Conservation (phyloP, 2,329 filamentous ascomycete species). For the Ceratocystis cubensis region DNA sequence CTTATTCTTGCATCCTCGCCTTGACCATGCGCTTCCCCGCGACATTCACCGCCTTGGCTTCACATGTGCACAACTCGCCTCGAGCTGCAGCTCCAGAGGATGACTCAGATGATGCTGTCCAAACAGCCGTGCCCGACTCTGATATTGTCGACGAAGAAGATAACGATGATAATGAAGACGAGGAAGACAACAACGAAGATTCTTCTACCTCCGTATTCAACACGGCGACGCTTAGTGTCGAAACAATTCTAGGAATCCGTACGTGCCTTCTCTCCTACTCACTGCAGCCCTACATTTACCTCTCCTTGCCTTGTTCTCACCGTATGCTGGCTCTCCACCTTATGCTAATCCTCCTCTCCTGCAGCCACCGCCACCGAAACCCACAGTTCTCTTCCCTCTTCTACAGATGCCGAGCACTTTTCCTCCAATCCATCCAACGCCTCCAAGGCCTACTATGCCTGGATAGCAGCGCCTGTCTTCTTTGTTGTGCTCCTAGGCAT, state of each 20-base stretch:
- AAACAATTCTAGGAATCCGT: not conserved
- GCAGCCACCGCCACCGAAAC: not conserved
- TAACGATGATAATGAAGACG: not conserved
- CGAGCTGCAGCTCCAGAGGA: not conserved
- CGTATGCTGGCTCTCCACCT: not conserved
- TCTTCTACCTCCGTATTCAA: not conserved
- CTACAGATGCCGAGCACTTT: not conserved
- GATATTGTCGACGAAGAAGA: not conserved
- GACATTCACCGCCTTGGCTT: not conserved
- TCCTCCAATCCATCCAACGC: not conserved
- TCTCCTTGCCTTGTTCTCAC: not conserved
- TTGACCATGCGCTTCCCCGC: not conserved
- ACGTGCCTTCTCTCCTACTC: not conserved
- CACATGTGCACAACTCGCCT: not conserved
- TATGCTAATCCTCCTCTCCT: not conserved
- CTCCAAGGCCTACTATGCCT: slow-evolving; percentile 1
- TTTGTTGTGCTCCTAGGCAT: not conserved
- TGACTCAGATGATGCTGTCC: not conserved
- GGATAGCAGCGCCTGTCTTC: not conserved
- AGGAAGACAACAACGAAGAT: not conserved
- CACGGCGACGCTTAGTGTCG: not conserved
- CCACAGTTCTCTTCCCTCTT: not conserved
- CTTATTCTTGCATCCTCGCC: not conserved
- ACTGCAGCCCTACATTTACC: not conserved
- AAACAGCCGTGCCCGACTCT: not conserved